A percentile compares a stretch with the other conserved stretches of the same genome.
These are phyloP conservation scores for Pseudogymnoascus pannorum DNA, from an alignment of 2,329 filamentous ascomycete genomes.

Conservation along the genomic window DNA sequence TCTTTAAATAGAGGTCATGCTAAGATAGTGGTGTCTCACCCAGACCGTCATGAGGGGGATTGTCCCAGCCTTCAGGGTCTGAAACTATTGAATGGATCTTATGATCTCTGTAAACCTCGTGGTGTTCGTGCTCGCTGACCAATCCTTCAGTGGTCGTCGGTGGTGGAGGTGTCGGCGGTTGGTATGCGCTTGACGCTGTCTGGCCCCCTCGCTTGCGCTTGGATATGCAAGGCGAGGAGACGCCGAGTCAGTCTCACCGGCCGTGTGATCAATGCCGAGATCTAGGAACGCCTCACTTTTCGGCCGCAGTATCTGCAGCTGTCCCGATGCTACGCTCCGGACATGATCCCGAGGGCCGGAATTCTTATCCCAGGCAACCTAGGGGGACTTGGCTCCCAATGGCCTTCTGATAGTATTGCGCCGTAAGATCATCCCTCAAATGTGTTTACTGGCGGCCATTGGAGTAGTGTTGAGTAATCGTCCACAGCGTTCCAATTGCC, in stretches of 20 bases:
- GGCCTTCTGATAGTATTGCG: background rate
- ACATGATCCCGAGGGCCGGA: background rate
- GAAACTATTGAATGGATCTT: background rate
- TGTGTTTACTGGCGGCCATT: background rate
- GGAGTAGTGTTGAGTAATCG: background rate
- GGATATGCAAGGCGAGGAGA: background rate
- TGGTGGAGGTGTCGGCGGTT: background rate
- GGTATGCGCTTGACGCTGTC: background rate
- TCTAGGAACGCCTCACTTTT: background rate
- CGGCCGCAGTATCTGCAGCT: background rate
- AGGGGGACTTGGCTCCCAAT: background rate
- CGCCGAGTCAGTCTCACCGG: background rate
- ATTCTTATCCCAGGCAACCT: background rate
- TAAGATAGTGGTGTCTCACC: background rate
- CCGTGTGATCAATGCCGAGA: background rate
- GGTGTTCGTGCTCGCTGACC: background rate
- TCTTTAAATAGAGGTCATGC: conserved; percentile 1
- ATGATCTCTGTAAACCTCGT: background rate
- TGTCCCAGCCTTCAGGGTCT: background rate
- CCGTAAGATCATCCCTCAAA: background rate
- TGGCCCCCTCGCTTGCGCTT: background rate
- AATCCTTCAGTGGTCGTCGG: background rate
- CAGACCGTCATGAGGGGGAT: background rate
- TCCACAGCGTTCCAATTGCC: conserved; percentile 1
- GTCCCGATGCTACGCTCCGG: background rate